Evolutionary conservation across 2,329 filamentous ascomycete species (phyloP).

Genomic region (Fusarium decemcellulare): DNA sequence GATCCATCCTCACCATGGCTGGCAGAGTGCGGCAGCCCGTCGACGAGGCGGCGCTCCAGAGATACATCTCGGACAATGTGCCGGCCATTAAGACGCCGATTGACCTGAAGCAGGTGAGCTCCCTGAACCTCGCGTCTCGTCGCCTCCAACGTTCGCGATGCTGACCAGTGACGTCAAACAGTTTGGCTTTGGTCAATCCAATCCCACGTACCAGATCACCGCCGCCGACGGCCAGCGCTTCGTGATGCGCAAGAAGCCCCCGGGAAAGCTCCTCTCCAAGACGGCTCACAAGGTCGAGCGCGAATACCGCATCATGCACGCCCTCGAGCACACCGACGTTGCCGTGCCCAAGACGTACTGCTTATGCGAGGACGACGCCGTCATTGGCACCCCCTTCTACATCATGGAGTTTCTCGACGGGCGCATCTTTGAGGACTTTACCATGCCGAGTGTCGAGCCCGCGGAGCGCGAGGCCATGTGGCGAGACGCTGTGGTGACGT

Average conservation of each 20-base stretch:
- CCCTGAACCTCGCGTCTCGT: no score
- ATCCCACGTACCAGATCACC: constrained; percentile 95
- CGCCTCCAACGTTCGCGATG: background rate
- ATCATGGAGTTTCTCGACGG: constrained; percentile 97
- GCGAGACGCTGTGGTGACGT: constrained; percentile 84
- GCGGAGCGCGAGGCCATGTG: constrained; percentile 85
- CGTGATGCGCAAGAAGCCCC: constrained; percentile 97
- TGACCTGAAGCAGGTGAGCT: constrained; percentile 86
- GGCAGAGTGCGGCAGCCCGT: constrained; percentile 92
- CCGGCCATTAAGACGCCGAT: constrained; percentile 87
- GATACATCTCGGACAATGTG: constrained; percentile 83
- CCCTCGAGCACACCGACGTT: constrained; percentile 83
- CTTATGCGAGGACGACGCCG: constrained; percentile 84
- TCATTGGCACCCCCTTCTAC: constrained; percentile 95
- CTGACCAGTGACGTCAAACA: constrained; percentile 55
- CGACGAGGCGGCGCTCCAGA: constrained; percentile 83
- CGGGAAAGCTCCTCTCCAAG: constrained; percentile 92
- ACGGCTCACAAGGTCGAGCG: constrained; percentile 97
- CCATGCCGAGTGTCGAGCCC: constrained; percentile 79
- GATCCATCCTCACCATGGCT: constrained; percentile 71
- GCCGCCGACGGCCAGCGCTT: constrained; percentile 78
- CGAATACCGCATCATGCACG: constrained; percentile 92
- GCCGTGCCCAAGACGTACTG: constrained; percentile 88
- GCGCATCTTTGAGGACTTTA: constrained; percentile 91
- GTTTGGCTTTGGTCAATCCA: constrained; percentile 98